Conservation (phyloP, 352 stramenopile species). For the Phytopythium kandeliae region DNA sequence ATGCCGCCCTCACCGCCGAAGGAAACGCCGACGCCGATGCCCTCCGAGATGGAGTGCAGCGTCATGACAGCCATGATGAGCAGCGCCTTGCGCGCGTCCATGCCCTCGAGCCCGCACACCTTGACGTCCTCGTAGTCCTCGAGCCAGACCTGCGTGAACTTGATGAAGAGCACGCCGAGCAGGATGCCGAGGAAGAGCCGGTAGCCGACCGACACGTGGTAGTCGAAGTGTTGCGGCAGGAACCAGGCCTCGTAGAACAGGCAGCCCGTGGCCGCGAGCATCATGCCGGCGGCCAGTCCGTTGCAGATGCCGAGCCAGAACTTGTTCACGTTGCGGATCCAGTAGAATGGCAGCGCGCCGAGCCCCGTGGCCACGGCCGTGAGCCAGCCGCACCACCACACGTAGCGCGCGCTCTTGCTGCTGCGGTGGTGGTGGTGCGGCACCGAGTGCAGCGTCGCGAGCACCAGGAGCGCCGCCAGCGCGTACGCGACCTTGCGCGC, state of each 20-base stretch:
- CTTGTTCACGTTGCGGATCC: conserved; percentile 90
- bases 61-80: conserved; percentile 99
- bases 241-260: conserved; percentile 93
- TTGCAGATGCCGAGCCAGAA: conserved; percentile 95
- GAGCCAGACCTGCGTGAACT: conserved; percentile 92
- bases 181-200: conserved; percentile 87
- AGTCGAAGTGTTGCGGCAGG: conserved; percentile 65
- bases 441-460: conserved; percentile 61
- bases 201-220: conserved; percentile 60
- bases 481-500: conserved; percentile 32
- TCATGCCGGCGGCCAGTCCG: conserved; percentile 96
- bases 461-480: conserved; percentile 37
- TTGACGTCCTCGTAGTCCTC: conserved; percentile 95
- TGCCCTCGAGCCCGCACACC: conserved; percentile 63
- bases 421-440: conserved; percentile 12
- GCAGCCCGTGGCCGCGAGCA: conserved; percentile 94
- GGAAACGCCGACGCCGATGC: conserved; percentile 95
- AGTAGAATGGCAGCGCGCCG: conserved; percentile 93
- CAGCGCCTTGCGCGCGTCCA: conserved; percentile 90
- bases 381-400: conserved; percentile 98
- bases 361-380: conserved; percentile 94
- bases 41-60: conserved; percentile 97
- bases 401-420: conserved; percentile 77
- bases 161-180: conserved; percentile 95
- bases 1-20: conserved; percentile 93